Evolutionary conservation across 2,329 filamentous ascomycete genomes (phyloP), one percentile per base, ranked within the genome.

Genomic region (Didymella segeticola): DNA sequence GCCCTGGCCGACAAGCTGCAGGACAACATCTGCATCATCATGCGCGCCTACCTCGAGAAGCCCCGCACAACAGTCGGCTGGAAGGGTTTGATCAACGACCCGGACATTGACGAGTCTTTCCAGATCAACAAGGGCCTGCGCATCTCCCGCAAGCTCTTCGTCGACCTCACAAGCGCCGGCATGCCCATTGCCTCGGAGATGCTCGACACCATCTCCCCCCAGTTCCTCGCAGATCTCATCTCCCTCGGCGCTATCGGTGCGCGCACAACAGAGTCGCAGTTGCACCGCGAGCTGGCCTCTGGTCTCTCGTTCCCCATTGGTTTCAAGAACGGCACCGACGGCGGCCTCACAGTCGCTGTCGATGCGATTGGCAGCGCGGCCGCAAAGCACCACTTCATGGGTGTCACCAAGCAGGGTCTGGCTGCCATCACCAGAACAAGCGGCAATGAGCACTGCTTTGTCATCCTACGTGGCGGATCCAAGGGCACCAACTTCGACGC

Each of bases 51-150:
- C 84, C 89, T 99, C 45, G 95, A 99, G 83, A 99, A 99, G 84
- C 95, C 95, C 34, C 89, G 95, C 57, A 99, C 95, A 43, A 99
- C 95, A 0, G 93, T 99, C 43, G 95, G 95, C 73, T 99, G 95
- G 95, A 99, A 99, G 81, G 95, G 95, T 46, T 83, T 99, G 76
- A 97, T 99, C 83, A 99, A 99, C 79, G 95, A 99, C 77, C 95
- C 95, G 2, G 93, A 98, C 70, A 96, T 99, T 75, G 91, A 99
- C 77, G 89, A 95, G 75, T 95, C 89, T 72, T 99, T 90, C 88
- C 86, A 96, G 80, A 99, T 99, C 82, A 99, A 99, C 86, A 98
- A 98, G 83, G 95, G 95, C 47, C 84, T 99, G 51, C 87, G 91
- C 25, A 87, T 96, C 52, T 93, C 90, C n/a, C 86, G 95, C 67